Base-by-base conservation (phyloP, 2,329 filamentous ascomycete species). In the Stagonosporopsis vannaccii region DNA sequence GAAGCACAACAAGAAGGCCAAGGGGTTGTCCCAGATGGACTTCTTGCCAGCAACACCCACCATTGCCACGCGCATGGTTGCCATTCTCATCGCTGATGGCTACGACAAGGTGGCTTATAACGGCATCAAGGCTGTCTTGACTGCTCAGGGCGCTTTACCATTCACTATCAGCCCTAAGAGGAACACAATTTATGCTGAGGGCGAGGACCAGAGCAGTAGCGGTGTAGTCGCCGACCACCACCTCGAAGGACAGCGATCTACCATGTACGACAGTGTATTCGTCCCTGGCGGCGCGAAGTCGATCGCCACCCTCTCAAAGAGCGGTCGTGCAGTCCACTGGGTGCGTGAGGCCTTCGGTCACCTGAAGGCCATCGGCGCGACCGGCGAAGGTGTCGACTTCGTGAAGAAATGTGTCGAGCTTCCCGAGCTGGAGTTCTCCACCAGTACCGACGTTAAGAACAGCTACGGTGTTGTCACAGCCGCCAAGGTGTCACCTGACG, bases 321-420 rank as follows among this genome's bases (percentile, higher is more conserved):
- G 84, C 58, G 90, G 91, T 0, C 87, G 90, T 17, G 89, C 89
- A 0, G 70, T 90, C 1, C 88, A 94, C 78, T 95, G 89, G 85
- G 78, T 94, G 4, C 84, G 89, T 2, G 91, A 95, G 73, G 88
- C 90, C 0, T 95, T 94, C 64, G 90, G 90, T 0, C 91, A 95
- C 61, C 81, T 92, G 46, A 95, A 95, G 80, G 80, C 90, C 2
- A 89, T 95, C 22, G 91, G 86, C 2, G 91, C 88, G 0, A 89
- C 88, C 0, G 90, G 89, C 0, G 90, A 92, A 69, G 90, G 82
- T 0, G 85, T 91, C 0, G 79, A 85, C 2, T 78, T 94, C 36
- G 80, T 94, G 25, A 75, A 80, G 45, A 75, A 81, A 76, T 70
- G 79, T 51, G 66, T 75, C 45, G 75, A 76, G 26, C 70, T 82